Evolutionary conservation across 768 basidiomycete genomes (phyloP), one percentile per base, ranked within the genome.

Genomic region (Leccinellum albellum): DNA sequence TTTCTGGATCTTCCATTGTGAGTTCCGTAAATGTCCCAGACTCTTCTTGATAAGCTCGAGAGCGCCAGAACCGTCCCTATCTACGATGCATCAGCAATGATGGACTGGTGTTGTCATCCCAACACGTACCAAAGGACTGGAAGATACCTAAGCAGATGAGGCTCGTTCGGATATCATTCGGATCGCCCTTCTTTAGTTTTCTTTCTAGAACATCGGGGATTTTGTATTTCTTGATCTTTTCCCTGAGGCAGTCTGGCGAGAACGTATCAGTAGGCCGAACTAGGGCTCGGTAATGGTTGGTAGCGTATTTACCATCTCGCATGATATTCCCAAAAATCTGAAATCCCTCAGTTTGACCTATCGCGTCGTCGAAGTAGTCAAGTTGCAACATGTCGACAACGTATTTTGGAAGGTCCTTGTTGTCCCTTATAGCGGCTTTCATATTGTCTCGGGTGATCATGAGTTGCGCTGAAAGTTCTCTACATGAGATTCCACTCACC

Each of bases 361-460:
- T 54, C 13, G 67, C 64, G 31, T 67, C 67, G 10, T 67, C 64
- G 20, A 67, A 69, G 44, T 57, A 69, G 53, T 67, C 62, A 15
- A 58, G 37, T 29, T 58, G 59, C n/a, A 66, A 47, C 66, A 67
- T 67, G n/a, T 51, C 53, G 13, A 67, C 24, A 2, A 67, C 66
- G 6, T 61, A 35, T 48, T 60, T 56, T 6, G 64, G 56, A 47
- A 64, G 51, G 20, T 32, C 33, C 4, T 56, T 42, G 9, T 57
- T 55, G 7, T 47, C n/a, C 48, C 44, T 56, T n/a, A 67, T 26
- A 6, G 28, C 21, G 14, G 55, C 50, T 15, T 53, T 44, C 62
- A 67, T 66, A 23, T 60, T 58, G 8, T 5, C 66, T 67, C 8
- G 17, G 4, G 13, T 14, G 24, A 21, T 28, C 23, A 2, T 59